Evolutionary conservation across 139 green algal genomes (phyloP), one percentile per base, ranked within the genome.

Genomic region (Trebouxia sp.): DNA sequence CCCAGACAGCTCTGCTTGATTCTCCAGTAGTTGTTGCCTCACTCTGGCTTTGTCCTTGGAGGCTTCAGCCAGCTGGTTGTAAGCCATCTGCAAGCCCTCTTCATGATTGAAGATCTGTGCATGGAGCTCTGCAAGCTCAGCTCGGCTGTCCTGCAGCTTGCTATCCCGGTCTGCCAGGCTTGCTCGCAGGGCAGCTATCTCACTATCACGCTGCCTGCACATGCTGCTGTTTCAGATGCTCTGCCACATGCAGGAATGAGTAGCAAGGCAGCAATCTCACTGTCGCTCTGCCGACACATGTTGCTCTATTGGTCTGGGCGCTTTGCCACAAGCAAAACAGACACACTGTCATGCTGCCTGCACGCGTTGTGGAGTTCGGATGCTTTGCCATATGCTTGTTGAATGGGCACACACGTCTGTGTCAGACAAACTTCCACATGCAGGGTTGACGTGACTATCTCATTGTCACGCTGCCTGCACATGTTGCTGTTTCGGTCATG

Each of bases 11-110:
- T 83, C 32, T 26, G 47, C 32, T 47, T 83, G 79, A 1, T 51
- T 78, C 30, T 42, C 35, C 5, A 83, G 47, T 32, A 83, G 47
- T 37, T 65, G 42, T 3, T 65, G 24, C 15, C 79, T 43, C 45
- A 78, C 47, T 51, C 37, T 30, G 30, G 79, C 53, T 10, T 51
- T 56, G 62, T 78, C 43, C 7, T 28, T 5, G 9, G 32, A 78
- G 6, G 65, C 79, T 28, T 48, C 79, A 42, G 79, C 32, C 65
- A 83, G 79, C 45, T 43, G 65, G 28, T 70, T 30, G 37, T 78
- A 83, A 1, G 65, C 65, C 35, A 22, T 28, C 30, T 55, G 65
- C 65, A 83, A 32, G 22, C 62, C 65, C 17, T 69, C 32, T 6
- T 83, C 79, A 69, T 78, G 65, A 17, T 35, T 35, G 45, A 39